Conservation (phyloP, 179 eudicot species). For the Camellia oleifera region DNA sequence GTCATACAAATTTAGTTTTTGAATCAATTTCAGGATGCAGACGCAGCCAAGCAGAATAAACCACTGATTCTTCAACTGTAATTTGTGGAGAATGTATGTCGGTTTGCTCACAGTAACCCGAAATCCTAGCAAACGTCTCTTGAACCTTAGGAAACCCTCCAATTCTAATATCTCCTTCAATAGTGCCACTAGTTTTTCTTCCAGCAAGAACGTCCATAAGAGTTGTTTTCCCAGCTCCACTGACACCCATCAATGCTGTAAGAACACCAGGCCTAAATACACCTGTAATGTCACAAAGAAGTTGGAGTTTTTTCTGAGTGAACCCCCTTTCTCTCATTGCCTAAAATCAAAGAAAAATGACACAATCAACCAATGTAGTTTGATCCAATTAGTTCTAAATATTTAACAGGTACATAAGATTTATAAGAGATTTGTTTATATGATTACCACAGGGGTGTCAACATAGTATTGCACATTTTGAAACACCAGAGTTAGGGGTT, state of each 20-base stretch:
- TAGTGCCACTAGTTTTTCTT: conserved; percentile 73
- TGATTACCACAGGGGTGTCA: conserved; percentile 57
- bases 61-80: conserved; percentile 70
- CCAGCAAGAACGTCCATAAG: conserved; percentile 81
- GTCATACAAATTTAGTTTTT: conserved; percentile 55
- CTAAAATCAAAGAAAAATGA: conserved; percentile 30
- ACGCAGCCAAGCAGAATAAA: conserved; percentile 81
- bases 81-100: conserved; percentile 82
- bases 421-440: neutral
- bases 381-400: neutral
- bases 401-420: neutral
- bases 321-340: conserved; percentile 65
- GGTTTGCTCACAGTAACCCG: conserved; percentile 82
- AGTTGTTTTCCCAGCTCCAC: conserved; percentile 80
- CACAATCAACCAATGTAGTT: neutral
- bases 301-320: conserved; percentile 46
- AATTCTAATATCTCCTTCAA: conserved; percentile 64
- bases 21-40: conserved; percentile 50
- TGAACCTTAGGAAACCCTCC: conserved; percentile 76
- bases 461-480: conserved; percentile 67
- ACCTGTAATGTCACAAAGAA: conserved; percentile 58
- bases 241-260: conserved; percentile 75
- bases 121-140: conserved; percentile 73
- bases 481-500: conserved; percentile 60
- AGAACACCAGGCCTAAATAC: conserved; percentile 70